Percentiles rank a stretch among this genome's conserved stretches.
These are phyloP conservation scores for Leishmania turanica DNA, from an alignment of 208 protist species.

Conservation along the genomic window DNA sequence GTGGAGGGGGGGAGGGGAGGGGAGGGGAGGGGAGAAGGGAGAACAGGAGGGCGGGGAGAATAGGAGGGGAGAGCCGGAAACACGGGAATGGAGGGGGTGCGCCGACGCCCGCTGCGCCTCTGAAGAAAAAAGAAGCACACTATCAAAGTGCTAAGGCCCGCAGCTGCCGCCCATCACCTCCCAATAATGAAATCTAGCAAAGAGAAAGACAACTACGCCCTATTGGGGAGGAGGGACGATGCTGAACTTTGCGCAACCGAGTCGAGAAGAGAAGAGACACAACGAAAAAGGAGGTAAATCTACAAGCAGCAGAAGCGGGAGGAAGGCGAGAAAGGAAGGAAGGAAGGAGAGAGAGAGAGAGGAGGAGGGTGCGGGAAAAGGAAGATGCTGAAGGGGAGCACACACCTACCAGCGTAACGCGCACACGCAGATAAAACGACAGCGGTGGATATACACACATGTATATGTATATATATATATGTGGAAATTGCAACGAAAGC, in stretches of 20 bases:
- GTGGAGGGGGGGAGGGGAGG: not conserved
- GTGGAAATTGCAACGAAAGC: not conserved
- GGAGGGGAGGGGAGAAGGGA: not conserved
- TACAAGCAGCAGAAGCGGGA: slow-evolving; percentile 1
- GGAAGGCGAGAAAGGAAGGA: not conserved
- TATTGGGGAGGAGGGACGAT: not conserved
- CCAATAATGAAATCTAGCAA: not conserved
- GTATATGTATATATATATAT: not conserved
- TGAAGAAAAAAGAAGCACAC: not conserved
- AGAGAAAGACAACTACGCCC: not conserved
- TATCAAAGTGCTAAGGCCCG: not conserved
- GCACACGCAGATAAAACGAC: not conserved
- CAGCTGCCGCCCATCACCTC: not conserved
- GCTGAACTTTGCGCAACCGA: not conserved
- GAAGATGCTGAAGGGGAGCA: not conserved
- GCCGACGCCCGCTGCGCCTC: not conserved
- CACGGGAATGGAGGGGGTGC: not conserved
- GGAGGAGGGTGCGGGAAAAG: not conserved
- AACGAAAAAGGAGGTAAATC: not conserved
- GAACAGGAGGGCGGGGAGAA: not conserved
- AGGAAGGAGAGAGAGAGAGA: not conserved
- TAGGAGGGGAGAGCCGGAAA: not conserved
- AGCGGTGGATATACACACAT: not conserved
- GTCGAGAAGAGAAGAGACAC: not conserved
- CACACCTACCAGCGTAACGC: not conserved